A percentile compares a stretch with the other conserved stretches of the same genome.
These are phyloP conservation scores for Candida berthetii DNA, from an alignment of 805 yeast genomes.

Conservation along the genomic window DNA sequence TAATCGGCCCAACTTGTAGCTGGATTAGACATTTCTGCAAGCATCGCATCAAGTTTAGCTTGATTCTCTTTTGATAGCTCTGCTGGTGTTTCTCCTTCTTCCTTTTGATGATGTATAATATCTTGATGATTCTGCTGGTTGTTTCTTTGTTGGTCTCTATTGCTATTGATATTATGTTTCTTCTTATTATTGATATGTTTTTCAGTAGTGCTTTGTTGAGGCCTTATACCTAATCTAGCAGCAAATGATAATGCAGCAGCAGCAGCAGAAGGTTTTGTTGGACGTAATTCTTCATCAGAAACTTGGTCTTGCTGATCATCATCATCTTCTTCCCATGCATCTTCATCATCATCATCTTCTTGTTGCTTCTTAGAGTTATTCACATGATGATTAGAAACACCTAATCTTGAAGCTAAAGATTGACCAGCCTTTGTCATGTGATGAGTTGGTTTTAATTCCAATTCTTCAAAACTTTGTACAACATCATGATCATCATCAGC, in stretches of 20 bases:
- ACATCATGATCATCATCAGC: too few relatives aligned
- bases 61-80: not conserved
- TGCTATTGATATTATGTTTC: not conserved
- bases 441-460: not conserved
- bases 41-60: not conserved
- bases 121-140: not conserved
- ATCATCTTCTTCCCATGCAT: not conserved
- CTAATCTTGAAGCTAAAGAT: conserved; percentile 11
- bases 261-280: conserved; percentile 3
- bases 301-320: not conserved
- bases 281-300: too few relatives aligned
- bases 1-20: not conserved
- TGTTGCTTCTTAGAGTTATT: not conserved
- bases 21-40: not conserved
- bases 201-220: not conserved
- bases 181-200: too few relatives aligned
- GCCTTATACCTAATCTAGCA: conserved; percentile 2
- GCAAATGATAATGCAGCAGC: conserved; percentile 18
- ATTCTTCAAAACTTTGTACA: not conserved
- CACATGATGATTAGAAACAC: conserved; percentile 1
- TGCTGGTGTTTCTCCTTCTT: too few relatives aligned
- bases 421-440: conserved; percentile 7
- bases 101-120: too few relatives aligned
- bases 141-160: not conserved
- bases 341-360: not conserved